A percentile compares a stretch with the other conserved stretches of the same genome.
These are phyloP conservation scores for Acmispon strigosus DNA, from an alignment of 306 rosid species.

Conservation along the genomic window DNA sequence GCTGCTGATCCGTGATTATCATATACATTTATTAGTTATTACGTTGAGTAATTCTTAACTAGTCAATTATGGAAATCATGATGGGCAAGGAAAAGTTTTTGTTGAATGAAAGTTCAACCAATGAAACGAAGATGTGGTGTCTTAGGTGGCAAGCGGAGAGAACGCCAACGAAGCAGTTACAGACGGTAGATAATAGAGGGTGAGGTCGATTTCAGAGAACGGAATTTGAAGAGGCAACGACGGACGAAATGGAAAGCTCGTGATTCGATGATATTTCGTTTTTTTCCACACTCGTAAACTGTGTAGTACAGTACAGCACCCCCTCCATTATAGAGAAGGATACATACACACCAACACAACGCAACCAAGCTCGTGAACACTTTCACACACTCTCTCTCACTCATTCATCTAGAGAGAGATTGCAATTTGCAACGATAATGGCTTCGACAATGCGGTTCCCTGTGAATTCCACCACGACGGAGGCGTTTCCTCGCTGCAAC, in stretches of 20 bases:
- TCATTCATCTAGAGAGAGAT: not conserved
- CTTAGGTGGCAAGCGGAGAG: not conserved
- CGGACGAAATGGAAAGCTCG: conserved; percentile 19
- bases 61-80: too few species aligned
- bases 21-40: too few species aligned
- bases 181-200: not conserved
- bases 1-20: too few species aligned
- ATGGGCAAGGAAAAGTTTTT: too few species aligned
- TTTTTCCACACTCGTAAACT: not conserved
- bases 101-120: not conserved
- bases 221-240: not conserved
- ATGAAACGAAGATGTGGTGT: not conserved
- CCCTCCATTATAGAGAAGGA: not conserved
- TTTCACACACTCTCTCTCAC: not conserved
- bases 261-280: conserved; percentile 16
- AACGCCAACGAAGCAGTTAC: not conserved
- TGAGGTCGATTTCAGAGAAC: not conserved
- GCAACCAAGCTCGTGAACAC: not conserved
- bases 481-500: conserved; percentile 31
- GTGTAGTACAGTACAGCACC: not conserved
- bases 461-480: conserved; percentile 22
- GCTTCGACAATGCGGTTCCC: conserved; percentile 63
- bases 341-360: not conserved
- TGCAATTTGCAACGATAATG: conserved; percentile 28
- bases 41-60: too few species aligned